A percentile compares a stretch with the other conserved stretches of the same genome.
phyloP scores from a whole-genome alignment of 495 filamentous ascomycete genomes.

The Astrocystis sublimbata region DNA sequence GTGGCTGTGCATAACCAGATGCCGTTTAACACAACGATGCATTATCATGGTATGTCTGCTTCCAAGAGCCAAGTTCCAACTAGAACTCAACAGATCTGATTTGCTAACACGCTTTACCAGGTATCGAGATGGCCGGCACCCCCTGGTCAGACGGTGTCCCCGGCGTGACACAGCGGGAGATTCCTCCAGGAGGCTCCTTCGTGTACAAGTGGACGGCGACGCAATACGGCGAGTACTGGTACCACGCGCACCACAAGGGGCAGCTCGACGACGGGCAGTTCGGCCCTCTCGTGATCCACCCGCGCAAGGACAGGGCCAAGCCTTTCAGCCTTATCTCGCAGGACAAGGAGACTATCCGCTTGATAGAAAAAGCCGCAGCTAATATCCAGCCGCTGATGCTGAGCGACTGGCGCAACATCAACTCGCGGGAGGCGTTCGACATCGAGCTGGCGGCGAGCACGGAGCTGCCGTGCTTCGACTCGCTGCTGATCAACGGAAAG shows the following conservation, averaged over 20 bases:
- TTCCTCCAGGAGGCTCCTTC: slow-evolving; percentile 46
- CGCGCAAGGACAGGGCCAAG: slow-evolving; percentile 34
- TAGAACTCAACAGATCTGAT: too few relatives aligned
- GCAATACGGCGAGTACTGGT: slow-evolving; percentile 56
- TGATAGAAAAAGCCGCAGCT: slow-evolving; percentile 48
- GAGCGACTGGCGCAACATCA: slow-evolving; percentile 57
- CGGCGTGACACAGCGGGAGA: slow-evolving; percentile 23
- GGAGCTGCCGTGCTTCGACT: slow-evolving; percentile 49
- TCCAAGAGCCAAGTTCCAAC: slow-evolving; percentile 31
- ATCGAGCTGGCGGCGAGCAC: slow-evolving; percentile 40
- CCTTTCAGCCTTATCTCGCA: slow-evolving; percentile 52
- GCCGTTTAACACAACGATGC: slow-evolving; percentile 50
- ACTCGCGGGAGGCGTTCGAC: slow-evolving; percentile 47
- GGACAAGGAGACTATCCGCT: slow-evolving; percentile 38
- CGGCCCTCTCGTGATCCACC: slow-evolving; percentile 55
- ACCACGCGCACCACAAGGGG: slow-evolving; percentile 53
- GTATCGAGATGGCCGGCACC: not conserved
- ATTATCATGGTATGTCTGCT: slow-evolving; percentile 51
- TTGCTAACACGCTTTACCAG: not conserved
- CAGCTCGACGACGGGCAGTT: slow-evolving; percentile 56
- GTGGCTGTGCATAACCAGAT: slow-evolving; percentile 50
- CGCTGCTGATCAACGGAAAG: slow-evolving; percentile 55
- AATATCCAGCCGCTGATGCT: slow-evolving; percentile 50
- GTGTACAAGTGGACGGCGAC: slow-evolving; percentile 50
- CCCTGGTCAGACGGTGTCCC: not conserved